Conservation (phyloP, 1,284 basidiomycete genomes). For the Trichosporon faecale region DNA sequence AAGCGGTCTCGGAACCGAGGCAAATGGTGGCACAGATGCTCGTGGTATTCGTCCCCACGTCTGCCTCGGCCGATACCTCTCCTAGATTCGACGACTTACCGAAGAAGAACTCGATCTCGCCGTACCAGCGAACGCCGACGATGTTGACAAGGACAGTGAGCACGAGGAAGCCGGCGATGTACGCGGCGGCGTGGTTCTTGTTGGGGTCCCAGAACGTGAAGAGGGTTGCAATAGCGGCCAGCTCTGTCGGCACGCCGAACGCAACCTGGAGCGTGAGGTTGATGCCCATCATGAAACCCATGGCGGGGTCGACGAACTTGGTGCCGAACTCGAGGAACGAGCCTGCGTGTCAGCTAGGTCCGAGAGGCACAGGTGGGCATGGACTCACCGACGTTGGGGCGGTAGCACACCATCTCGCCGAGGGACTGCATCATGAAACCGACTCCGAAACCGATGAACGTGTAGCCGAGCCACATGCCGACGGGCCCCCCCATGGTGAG, state of each 20-base stretch:
- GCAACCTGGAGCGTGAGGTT: conserved; percentile 65
- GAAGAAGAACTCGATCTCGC: conserved; percentile 56
- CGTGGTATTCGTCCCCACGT: background rate
- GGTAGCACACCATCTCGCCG: conserved; percentile 20
- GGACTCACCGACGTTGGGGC: background rate
- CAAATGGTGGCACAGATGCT: background rate
- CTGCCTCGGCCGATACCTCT: too few species aligned
- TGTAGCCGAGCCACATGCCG: conserved; percentile 42
- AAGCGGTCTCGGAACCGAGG: background rate
- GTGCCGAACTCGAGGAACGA: conserved; percentile 27
- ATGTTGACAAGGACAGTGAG: conserved; percentile 20
- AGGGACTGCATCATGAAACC: conserved; percentile 24
- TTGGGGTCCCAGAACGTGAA: conserved; percentile 70
- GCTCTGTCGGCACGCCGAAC: conserved; percentile 57
- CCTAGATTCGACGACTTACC: conserved; percentile 45
- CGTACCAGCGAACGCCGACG: conserved; percentile 34
- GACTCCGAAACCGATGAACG: conserved; percentile 26
- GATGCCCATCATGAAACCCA: conserved; percentile 54
- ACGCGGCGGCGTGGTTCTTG: conserved; percentile 17
- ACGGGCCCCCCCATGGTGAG: conserved; percentile 53
- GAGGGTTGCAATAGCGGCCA: conserved; percentile 70
- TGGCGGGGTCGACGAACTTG: conserved; percentile 59
- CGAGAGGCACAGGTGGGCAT: background rate
- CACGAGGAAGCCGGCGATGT: conserved; percentile 22
- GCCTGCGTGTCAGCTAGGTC: background rate